Base-by-base conservation (phyloP, 495 filamentous ascomycete species). In the Thozetella sp. region DNA sequence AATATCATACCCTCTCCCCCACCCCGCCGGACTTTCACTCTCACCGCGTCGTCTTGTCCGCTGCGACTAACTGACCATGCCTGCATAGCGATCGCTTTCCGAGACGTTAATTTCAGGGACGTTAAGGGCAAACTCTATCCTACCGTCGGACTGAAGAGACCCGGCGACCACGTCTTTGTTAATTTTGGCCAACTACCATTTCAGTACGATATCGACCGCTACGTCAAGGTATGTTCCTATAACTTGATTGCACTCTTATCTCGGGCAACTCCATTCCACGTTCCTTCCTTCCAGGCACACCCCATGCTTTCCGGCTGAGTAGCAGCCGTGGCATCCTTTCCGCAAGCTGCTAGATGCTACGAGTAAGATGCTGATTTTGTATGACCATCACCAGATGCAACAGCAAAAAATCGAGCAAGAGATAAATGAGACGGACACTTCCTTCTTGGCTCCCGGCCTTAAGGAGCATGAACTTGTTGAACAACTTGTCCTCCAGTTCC, bases 161-260 rank as follows among this genome's bases (percentile, higher is more conserved):
- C 89, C 0, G 86, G 88, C 43, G 93, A 97, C 59, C 88, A 93
- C 67, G 73, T 99, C 63, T 81, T 84, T 54, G 90, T 88, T 51
- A 99, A 99, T 72, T 97, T 99, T 80, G 95, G 95, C 40, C 92
- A 96, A 71, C 82, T 80, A 58, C 88, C 89, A 22, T 99, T 99
- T 69, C 81, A 91, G 52, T 99, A 90, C 75, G 91, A 97, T 72
- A 98, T 99, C 61, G 93, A 98, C 72, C 80, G 81, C 53, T 87
- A 95, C 80, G 88, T 98, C 72, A 81, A 84, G 80, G 93, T 93
- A 82, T 57, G 83, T 22, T 22, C 17, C 24, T 11, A 24, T 19
- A 3, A 2, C 24, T 65, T 65, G 25, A 24, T 17, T 25, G 20
- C 43, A 23, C n/a, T 30, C 46, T 40, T 11, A 24, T 34, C 25